Evolutionary conservation across 2,329 filamentous ascomycete genomes (phyloP), one percentile per base, ranked within the genome.

Genomic region (Cytospora paraplurivora): DNA sequence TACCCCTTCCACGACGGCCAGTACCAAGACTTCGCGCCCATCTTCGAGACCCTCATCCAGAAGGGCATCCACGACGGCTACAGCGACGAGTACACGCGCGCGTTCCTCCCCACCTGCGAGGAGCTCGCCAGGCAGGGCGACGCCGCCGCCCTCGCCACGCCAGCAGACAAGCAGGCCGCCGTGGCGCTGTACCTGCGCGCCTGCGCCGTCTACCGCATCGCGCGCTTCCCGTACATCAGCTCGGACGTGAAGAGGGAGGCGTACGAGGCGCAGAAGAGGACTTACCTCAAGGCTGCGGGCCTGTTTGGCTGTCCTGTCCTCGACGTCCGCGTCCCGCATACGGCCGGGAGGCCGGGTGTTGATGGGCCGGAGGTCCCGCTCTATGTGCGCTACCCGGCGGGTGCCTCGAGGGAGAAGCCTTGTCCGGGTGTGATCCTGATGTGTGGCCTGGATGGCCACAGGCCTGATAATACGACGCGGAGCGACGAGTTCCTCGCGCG

Each of bases 1-100:
- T 60, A 91, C 69, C 87, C 88, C 0, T 93, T 93, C 79, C 90
- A 92, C 78, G 90, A 92, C 74, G 85, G 87, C 57, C 77, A 81
- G 5, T 82, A 84, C 63, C 80, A 85, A 62, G 90, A 93, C 75
- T 92, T 92, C 71, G 81, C 84, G 68, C 88, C 88, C 21, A 81
- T 92, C 35, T 90, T 91, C 57, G 73, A 82, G 21, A 77, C 84
- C 59, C 77, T 92, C 53, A 84, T 88, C 54, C 74, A 15, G 77
- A 77, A 84, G 70, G 77, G 83, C 69, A 81, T 88, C 73, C 85
- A 88, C 72, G 87, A 91, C 69, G 87, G 85, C 15, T 88, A 85
- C 68, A 85, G 84, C 67, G 77, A 87, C 55, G 83, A 77, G 21
- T 93, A 91, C 75, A 90, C 90, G 1, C 73, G 80, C 44, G 77